Base-by-base conservation (phyloP, 768 basidiomycete genomes). In the Rhodotorula taiwanensis region DNA sequence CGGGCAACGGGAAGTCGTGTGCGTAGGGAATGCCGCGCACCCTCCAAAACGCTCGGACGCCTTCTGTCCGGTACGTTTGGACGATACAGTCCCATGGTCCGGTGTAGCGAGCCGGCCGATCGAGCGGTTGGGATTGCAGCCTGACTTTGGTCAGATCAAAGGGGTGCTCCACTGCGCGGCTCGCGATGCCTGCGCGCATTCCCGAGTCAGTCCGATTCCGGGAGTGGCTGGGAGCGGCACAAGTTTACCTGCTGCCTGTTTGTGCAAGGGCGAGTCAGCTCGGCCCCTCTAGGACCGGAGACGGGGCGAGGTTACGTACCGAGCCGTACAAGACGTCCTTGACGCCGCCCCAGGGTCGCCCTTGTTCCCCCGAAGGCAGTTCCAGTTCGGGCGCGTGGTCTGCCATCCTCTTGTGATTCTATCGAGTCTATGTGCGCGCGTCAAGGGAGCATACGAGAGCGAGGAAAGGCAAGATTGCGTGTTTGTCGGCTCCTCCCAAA, bases 121-220 rank as follows among this genome's bases (percentile, higher is more conserved):
- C 84, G 57, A 93, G 80, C 18, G 93, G 85, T 72, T 97, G 94
- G 3, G 88, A 83, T 76, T 98, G 94, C 47, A 98, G 80, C 52
- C 93, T 83, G 62, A 95, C 93, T 78, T 95, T 97, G 59, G 90
- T 87, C 41, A 98, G 82, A 76, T 97, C 93, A 72, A 94, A 91
- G 1, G 94, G 94, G 74, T 95, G 90, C 77, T 72, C 92, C 66
- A 95, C 85, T 21, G 91, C 79, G 76, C 90, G 89, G 27, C 91
- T 86, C 14, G 82, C 79, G 79, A 94, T 90, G 30, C 93, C 93
- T 58, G 92, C 89, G 84, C 76, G 89, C 90, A 49, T 2, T 28
- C 11, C 3, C 20, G 33, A 7, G 52, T 45, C 34, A 56, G 47
- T 3, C 10, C n/a, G n/a, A n/a, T n/a, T 47, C 11, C 20, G 34